These are phyloP conservation scores for Vicia sativa DNA, from an alignment of 306 rosid genomes.

Conservation along the genomic window DNA sequence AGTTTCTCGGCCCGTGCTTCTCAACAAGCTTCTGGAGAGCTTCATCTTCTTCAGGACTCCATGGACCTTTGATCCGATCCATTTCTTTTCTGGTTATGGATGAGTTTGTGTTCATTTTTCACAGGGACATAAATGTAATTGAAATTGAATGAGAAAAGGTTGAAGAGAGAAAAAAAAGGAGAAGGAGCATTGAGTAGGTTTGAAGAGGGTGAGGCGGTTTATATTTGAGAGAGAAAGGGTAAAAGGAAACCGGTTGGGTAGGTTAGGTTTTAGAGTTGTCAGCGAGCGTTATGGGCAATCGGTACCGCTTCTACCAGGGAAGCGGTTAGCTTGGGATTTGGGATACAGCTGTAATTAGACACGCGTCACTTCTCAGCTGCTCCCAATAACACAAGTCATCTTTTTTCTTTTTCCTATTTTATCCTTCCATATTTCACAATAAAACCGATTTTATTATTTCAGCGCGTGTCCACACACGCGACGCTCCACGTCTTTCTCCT, in stretches of 20 bases:
- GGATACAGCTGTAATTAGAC: conserved; percentile 87
- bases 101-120: conserved; percentile 20
- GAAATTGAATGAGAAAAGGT: not conserved
- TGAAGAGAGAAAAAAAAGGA: not conserved
- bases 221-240: conserved; percentile 45
- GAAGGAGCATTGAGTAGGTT: conserved; percentile 30
- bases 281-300: conserved; percentile 44
- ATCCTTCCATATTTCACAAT: conserved; percentile 13
- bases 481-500: conserved; percentile 4
- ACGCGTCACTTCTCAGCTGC: conserved; percentile 72
- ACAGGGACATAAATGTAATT: not conserved
- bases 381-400: conserved; percentile 49
- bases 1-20: conserved; percentile 88
- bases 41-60: conserved; percentile 97
- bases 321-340: conserved; percentile 73
- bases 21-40: conserved; percentile 72
- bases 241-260: conserved; percentile 65
- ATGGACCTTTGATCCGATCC: conserved; percentile 98
- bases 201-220: conserved; percentile 32
- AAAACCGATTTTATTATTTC: not conserved
- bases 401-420: not conserved
- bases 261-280: conserved; percentile 52
- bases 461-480: conserved; percentile 48
- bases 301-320: conserved; percentile 67
- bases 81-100: conserved; percentile 51